These are phyloP conservation scores for Aspergillus proliferans DNA, from an alignment of 2,329 filamentous ascomycete species.

Conservation along the genomic window DNA sequence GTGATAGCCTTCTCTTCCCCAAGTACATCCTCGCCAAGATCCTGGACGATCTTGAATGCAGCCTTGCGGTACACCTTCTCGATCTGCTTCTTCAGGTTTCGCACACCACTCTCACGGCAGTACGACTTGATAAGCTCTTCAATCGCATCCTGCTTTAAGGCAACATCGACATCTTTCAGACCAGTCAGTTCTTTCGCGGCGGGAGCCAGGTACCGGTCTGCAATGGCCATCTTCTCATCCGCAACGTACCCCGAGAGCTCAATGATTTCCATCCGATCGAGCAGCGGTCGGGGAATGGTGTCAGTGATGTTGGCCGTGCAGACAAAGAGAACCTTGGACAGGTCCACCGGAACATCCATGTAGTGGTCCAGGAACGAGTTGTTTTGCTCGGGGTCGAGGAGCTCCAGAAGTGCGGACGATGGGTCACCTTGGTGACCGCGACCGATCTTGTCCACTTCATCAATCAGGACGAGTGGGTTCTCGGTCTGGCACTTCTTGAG, in stretches of 20 bases:
- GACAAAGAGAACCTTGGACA: constrained; percentile 96
- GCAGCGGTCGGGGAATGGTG: constrained; percentile 85
- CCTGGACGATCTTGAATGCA: constrained; percentile 92
- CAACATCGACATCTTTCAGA: constrained; percentile 83
- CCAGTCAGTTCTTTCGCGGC: constrained; percentile 92
- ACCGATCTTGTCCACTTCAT: constrained; percentile 97
- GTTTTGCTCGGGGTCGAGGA: constrained; percentile 96
- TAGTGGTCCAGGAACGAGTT: constrained; percentile 97
- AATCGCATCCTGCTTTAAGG: constrained; percentile 78
- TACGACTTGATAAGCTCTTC: constrained; percentile 98
- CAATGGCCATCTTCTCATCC: constrained; percentile 98
- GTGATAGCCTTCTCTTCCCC: constrained; percentile 77
- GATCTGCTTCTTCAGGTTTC: constrained; percentile 98
- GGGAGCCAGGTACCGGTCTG: constrained; percentile 83
- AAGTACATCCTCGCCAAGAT: constrained; percentile 77
- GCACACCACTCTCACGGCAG: constrained; percentile 92
- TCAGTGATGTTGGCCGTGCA: constrained; percentile 99
- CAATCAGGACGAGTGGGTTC: constrained; percentile 92
- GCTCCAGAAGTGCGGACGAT: constrained; percentile 83
- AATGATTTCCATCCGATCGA: constrained; percentile 98
- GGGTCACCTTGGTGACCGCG: constrained; percentile 95
- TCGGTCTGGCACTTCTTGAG: constrained; percentile 99
- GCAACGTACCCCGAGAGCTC: constrained; percentile 92
- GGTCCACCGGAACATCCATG: constrained; percentile 93
- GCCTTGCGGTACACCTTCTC: constrained; percentile 98